Conservation (phyloP, 2,329 filamentous ascomycete genomes). For the Apiospora pterosperma region DNA sequence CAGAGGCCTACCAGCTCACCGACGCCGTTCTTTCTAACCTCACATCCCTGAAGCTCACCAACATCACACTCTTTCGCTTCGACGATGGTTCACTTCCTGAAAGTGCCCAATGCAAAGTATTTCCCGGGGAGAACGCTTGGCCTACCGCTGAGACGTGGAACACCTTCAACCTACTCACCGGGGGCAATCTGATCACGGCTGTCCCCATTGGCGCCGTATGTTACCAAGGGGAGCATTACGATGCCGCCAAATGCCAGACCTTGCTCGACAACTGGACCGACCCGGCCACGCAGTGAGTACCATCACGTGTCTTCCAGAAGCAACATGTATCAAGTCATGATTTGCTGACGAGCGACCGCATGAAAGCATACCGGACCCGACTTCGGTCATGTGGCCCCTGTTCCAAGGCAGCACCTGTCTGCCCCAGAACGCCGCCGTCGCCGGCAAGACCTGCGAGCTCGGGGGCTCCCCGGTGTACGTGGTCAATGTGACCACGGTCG, state of each 20-base stretch:
- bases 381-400: constrained; percentile 37
- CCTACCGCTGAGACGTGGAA: constrained; percentile 26
- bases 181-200: constrained; percentile 28
- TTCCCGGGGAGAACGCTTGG: constrained; percentile 25
- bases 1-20: constrained; percentile 19
- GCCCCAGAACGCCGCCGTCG: constrained; percentile 21
- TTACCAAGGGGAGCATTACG: constrained; percentile 24
- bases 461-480: constrained; percentile 40
- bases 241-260: constrained; percentile 22
- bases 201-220: constrained; percentile 29
- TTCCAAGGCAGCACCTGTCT: constrained; percentile 24
- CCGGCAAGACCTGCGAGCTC: constrained; percentile 26
- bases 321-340: neutral
- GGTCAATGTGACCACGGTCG: constrained; percentile 35
- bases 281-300: constrained; percentile 18
- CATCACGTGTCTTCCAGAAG: neutral
- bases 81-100: constrained; percentile 3
- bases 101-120: constrained; percentile 21
- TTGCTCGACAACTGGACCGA: constrained; percentile 24
- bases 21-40: constrained; percentile 8
- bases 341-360: neutral
- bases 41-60: constrained; percentile 11
- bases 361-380: constrained; percentile 32
- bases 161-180: constrained; percentile 21
- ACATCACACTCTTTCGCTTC: constrained; percentile 22